phyloP scores from a whole-genome alignment of 169 alveolate species.

The Ichthyophthirius multifiliis region DNA sequence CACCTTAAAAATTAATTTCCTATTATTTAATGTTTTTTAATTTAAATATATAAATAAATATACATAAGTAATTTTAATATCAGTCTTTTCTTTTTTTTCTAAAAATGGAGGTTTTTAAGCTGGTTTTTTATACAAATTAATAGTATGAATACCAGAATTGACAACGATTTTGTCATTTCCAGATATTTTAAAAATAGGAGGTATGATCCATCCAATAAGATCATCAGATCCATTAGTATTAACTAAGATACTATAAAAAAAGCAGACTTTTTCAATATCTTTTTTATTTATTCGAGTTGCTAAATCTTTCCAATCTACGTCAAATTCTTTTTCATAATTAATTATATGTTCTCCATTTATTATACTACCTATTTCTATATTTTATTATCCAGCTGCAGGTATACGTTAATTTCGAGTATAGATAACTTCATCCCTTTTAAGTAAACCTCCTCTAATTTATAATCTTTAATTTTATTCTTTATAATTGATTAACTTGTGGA shows the following conservation, averaged over 20 bases:
- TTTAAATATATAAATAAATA: neutral
- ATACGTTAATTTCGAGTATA: neutral
- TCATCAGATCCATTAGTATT: neutral
- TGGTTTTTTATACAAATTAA: neutral
- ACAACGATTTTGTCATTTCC: neutral
- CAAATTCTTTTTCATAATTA: neutral
- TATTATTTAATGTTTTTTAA: too few relatives aligned
- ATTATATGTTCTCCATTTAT: neutral
- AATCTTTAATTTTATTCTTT: too few relatives aligned
- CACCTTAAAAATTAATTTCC: too few relatives aligned
- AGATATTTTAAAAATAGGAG: neutral
- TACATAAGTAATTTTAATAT: neutral
- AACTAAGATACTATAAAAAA: neutral
- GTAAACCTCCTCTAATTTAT: too few relatives aligned
- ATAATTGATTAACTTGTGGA: too few relatives aligned
- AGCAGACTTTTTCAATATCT: neutral
- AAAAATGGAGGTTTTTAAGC: neutral
- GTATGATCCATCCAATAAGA: neutral
- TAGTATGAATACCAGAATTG: neutral
- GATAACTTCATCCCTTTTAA: too few relatives aligned
- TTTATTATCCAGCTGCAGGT: neutral
- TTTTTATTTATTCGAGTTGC: neutral
- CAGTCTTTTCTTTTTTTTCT: slow-evolving; percentile 1
- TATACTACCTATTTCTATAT: neutral
- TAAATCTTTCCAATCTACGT: neutral